phyloP scores from a whole-genome alignment of 169 alveolate species.

The Cryptosporidium tyzzeri region DNA sequence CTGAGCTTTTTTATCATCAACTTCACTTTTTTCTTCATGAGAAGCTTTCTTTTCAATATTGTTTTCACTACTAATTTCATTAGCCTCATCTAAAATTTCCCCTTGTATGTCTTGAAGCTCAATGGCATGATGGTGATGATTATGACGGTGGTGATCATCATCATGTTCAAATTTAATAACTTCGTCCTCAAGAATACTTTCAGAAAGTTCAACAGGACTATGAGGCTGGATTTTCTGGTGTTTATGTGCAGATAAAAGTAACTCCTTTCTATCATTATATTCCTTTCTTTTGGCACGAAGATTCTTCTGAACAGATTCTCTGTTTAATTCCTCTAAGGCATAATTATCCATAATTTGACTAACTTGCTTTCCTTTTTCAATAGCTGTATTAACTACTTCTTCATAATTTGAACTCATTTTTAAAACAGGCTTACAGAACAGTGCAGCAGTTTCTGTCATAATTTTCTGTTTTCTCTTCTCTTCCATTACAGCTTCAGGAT shows the following conservation, averaged over 20 bases:
- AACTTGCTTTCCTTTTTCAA: constrained; percentile 30
- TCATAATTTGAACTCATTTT: constrained; percentile 5
- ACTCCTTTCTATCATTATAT: constrained; percentile 2
- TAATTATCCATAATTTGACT: constrained; percentile 11
- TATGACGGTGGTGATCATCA: neutral
- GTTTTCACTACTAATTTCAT: neutral
- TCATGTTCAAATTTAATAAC: constrained; percentile 1
- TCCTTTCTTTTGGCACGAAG: constrained; percentile 27
- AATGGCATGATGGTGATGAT: neutral
- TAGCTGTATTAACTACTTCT: constrained; percentile 23
- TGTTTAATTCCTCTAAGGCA: constrained; percentile 7
- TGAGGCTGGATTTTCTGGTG: constrained; percentile 19
- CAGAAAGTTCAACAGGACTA: neutral
- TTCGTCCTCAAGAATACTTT: constrained; percentile 15
- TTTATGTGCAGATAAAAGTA: neutral
- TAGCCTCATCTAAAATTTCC: neutral
- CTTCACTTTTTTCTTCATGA: neutral
- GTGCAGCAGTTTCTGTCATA: constrained; percentile 70
- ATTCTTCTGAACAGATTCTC: constrained; percentile 30
- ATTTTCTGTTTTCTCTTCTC: constrained; percentile 44
- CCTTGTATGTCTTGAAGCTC: constrained; percentile 3
- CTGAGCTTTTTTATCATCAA: neutral
- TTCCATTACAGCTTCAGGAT: constrained; percentile 47
- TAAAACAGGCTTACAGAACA: constrained; percentile 67
- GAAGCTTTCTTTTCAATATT: neutral